A percentile compares a stretch with the other conserved stretches of the same genome.
These are phyloP conservation scores for Kurtzmaniella natalensis DNA, from an alignment of 1,139 yeast genomes.

Conservation along the genomic window DNA sequence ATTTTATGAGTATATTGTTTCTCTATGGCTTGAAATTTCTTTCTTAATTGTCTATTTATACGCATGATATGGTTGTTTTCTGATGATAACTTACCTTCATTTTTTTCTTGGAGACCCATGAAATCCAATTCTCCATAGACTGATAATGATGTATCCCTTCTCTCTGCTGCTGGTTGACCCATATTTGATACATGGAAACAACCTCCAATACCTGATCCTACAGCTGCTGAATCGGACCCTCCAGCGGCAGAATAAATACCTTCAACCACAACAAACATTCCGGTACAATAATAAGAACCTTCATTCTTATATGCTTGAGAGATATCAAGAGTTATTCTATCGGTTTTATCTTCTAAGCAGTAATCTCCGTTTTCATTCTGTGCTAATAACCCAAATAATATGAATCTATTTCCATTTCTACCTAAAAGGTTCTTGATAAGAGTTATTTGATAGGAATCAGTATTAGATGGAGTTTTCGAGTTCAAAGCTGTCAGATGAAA, in stretches of 20 bases:
- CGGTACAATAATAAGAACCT: constrained; percentile 71
- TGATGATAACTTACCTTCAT: constrained; percentile 21
- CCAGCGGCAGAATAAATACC: constrained; percentile 77
- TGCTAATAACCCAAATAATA: constrained; percentile 72
- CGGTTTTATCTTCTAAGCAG: constrained; percentile 79
- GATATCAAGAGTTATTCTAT: constrained; percentile 67
- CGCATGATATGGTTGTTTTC: constrained; percentile 34
- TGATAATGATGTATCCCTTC: constrained; percentile 59
- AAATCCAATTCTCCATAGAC: constrained; percentile 79
- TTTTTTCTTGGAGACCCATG: constrained; percentile 55
- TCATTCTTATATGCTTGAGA: constrained; percentile 60
- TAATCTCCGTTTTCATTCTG: constrained; percentile 63
- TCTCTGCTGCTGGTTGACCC: constrained; percentile 88
- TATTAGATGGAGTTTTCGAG: constrained; percentile 11
- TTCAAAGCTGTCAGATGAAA: constrained; percentile 20
- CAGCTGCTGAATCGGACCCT: constrained; percentile 25
- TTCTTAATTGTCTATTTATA: constrained; percentile 55
- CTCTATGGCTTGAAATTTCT: constrained; percentile 54
- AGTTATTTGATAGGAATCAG: constrained; percentile 53
- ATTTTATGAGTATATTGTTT: constrained; percentile 52
- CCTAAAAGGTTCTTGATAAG: constrained; percentile 82
- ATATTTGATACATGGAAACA: constrained; percentile 70
- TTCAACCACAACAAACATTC: constrained; percentile 77
- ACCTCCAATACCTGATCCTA: constrained; percentile 34
- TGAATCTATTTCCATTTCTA: constrained; percentile 70